Evolutionary conservation across 106 monocot species (phyloP).

Genomic region (Platanthera zijinensis): DNA sequence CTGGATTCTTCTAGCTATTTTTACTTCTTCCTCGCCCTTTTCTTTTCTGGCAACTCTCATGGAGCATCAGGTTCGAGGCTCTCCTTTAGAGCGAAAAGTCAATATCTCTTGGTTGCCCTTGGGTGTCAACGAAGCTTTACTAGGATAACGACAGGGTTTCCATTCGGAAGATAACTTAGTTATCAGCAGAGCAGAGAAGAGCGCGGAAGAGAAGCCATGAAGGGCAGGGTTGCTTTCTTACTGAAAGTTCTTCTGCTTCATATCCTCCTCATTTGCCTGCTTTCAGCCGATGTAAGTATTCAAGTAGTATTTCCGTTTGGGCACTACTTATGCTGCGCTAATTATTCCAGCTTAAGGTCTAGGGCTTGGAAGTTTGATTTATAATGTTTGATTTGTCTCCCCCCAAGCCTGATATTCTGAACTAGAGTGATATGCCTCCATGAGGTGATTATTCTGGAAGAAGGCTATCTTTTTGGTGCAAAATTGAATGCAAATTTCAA

Average conservation of each 20-base stretch:
- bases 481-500: neutral
- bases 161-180: neutral
- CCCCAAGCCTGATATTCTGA: neutral
- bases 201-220: neutral
- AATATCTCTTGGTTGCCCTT: neutral
- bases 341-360: neutral
- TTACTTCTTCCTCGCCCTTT: neutral
- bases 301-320: neutral
- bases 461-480: neutral
- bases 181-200: neutral
- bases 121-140: neutral
- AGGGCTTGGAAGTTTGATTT: neutral
- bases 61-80: slow-evolving; percentile 3
- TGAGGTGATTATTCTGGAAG: neutral
- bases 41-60: neutral
- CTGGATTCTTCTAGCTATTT: too few relatives aligned
- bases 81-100: neutral
- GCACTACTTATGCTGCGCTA: neutral
- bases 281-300: neutral
- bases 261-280: neutral
- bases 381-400: neutral
- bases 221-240: neutral
- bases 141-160: neutral
- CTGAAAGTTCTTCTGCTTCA: neutral
- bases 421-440: neutral